phyloP scores from a whole-genome alignment of 139 green algal species.

The Chlorella sorokiniana region DNA sequence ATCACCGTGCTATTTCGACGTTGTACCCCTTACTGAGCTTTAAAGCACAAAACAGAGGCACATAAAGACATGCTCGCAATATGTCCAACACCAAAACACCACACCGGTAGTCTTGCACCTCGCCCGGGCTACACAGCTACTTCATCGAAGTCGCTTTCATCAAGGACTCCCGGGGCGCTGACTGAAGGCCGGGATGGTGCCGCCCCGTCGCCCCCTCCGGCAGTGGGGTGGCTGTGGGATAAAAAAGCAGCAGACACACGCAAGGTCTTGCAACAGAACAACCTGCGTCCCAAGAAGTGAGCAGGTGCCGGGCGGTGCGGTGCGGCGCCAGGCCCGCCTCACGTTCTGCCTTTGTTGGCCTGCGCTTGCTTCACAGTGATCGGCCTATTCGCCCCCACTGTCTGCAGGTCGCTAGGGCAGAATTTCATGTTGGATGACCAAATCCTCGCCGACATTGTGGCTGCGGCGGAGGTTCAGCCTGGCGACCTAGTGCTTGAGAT shows the following conservation, averaged over 20 bases:
- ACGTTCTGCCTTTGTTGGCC: too few species aligned
- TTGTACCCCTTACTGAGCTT: too few species aligned
- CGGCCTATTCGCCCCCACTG: not conserved
- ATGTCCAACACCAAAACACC: too few species aligned
- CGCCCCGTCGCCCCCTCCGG: not conserved
- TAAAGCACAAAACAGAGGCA: too few species aligned
- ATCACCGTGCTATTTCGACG: too few species aligned
- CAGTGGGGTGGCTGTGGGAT: slow-evolving; percentile 41
- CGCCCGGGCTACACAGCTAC: too few species aligned
- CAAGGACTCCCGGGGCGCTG: too few species aligned
- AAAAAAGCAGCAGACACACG: slow-evolving; percentile 24
- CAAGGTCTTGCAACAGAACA: slow-evolving; percentile 18
- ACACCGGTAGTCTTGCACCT: too few species aligned
- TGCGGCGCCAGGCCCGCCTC: not conserved
- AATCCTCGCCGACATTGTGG: slow-evolving; percentile 73
- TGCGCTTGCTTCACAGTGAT: not conserved
- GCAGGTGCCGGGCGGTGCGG: not conserved
- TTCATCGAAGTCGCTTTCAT: too few species aligned
- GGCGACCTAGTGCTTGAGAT: slow-evolving; percentile 91
- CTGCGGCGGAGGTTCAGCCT: slow-evolving; percentile 58
- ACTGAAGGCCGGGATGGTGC: too few species aligned
- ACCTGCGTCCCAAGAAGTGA: slow-evolving; percentile 43
- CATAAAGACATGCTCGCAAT: too few species aligned
- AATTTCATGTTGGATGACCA: slow-evolving; percentile 91
- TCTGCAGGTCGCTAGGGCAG: slow-evolving; percentile 72